Base-by-base conservation (phyloP, 257 asterid species). In the Vinca minor region DNA sequence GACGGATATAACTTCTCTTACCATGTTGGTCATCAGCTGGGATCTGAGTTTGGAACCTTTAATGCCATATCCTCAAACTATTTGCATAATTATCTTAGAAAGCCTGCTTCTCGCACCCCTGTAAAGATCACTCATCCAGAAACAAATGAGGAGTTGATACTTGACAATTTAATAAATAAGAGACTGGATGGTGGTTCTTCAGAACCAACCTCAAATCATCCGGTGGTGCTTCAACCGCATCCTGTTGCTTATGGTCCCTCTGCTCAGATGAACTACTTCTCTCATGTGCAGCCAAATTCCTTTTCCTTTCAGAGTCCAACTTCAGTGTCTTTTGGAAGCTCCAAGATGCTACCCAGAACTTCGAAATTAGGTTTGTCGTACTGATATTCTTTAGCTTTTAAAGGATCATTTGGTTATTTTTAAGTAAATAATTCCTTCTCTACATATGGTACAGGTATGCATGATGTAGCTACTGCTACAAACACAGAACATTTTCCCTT, bases 91-190 rank as follows among this genome's bases (percentile, higher is more conserved):
- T 54, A 45, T 50, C 29, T 44, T 25, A 53, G 64, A 50, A 69
- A 63, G 20, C 41, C 62, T 56, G 72, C 85, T 84, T 71, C 84
- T 53, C 89, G 88, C 45, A 87, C 80, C 77, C 58, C 87, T 59
- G 91, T 89, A 69, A 93, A 89, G 85, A 89, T 93, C 60, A 89
- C 95, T 52, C 91, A 93, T 71, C 97, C 96, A 23, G 91, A 85
- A 0, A 89, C 97, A 70, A 87, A 83, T 62, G 97, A 89, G 71
- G 98, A 89, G 67, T 69, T 92, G 87, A 89, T 80, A 81, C 89
- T 89, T 64, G 96, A 87, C 5, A 31, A 31, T 31, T 56, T 11
- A 31, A 42, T 42, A 56, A 56, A 17, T 12, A 31, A 23, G 62
- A 56, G 62, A 31, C 26, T 50, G 57, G 57, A 29, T 55, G 60